These are phyloP conservation scores for Jaltomata sinuosa DNA, from an alignment of 257 asterid genomes.

Conservation along the genomic window DNA sequence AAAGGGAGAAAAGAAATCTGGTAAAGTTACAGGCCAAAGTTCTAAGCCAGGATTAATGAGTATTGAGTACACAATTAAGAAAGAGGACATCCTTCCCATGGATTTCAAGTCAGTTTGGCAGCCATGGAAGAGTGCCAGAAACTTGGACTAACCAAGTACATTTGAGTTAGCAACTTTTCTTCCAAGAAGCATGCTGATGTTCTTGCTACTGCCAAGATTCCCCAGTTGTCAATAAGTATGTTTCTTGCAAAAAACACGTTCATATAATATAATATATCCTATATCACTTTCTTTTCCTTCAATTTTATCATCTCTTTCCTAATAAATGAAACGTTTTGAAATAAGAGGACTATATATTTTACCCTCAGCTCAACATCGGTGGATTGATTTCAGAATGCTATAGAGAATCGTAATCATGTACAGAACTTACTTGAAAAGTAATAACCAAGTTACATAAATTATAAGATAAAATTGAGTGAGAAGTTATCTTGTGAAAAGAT, in stretches of 20 bases:
- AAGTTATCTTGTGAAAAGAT: background rate
- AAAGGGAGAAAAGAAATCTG: too few relatives aligned
- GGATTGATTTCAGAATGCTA: too few relatives aligned
- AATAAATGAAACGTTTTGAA: too few relatives aligned
- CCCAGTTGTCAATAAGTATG: conserved; percentile 59
- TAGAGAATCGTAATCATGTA: background rate
- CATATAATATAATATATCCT: too few relatives aligned
- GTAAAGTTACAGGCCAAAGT: conserved; percentile 25
- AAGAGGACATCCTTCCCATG: conserved; percentile 29
- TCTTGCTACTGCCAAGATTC: conserved; percentile 24
- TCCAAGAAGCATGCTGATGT: conserved; percentile 24
- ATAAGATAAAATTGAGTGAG: too few relatives aligned
- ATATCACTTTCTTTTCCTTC: too few relatives aligned
- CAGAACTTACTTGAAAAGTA: background rate
- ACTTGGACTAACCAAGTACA: conserved; percentile 38
- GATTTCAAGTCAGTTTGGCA: conserved; percentile 34
- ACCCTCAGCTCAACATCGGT: too few relatives aligned
- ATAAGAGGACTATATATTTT: too few relatives aligned
- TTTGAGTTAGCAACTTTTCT: conserved; percentile 45
- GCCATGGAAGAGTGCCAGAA: conserved; percentile 45
- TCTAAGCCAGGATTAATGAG: conserved; percentile 15
- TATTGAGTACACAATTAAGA: conserved; percentile 15
- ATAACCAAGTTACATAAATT: background rate
- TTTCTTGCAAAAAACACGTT: too few relatives aligned
- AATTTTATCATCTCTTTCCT: too few relatives aligned